A percentile compares a stretch with the other conserved stretches of the same genome.
Conservation (phyloP, 768 basidiomycete genomes). For the Russula lepida region DNA sequence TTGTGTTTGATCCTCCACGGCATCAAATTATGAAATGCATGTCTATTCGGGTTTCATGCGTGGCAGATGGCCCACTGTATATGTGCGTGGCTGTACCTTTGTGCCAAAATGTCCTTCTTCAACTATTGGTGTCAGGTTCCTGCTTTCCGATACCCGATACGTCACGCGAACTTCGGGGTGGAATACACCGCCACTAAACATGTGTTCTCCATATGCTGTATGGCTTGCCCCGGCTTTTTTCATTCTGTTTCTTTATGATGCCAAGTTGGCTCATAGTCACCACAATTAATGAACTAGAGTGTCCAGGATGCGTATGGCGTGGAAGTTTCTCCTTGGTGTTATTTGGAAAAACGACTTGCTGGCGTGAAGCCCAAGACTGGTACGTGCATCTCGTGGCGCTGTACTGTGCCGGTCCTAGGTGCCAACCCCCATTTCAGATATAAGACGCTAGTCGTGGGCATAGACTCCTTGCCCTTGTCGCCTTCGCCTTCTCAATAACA, state of each 20-base stretch:
- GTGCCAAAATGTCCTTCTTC: slow-evolving; percentile 3
- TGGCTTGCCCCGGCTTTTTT: not conserved
- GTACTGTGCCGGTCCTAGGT: not conserved
- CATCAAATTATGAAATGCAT: not conserved
- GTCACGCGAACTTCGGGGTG: not conserved
- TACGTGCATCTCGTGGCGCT: not conserved
- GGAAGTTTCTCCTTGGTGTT: not conserved
- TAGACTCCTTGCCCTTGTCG: too few species aligned
- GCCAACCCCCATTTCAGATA: not conserved
- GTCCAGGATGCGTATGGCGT: not conserved
- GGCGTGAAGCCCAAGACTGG: not conserved
- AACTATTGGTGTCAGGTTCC: not conserved
- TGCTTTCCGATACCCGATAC: not conserved
- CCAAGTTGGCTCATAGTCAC: not conserved
- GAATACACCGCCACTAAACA: not conserved
- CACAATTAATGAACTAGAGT: not conserved
- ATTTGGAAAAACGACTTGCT: not conserved
- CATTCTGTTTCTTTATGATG: not conserved
- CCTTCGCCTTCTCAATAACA: too few species aligned
- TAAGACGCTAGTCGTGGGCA: too few species aligned
- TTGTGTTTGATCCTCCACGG: not conserved
- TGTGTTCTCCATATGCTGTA: not conserved
- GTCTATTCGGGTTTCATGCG: not conserved
- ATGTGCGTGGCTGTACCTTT: not conserved
- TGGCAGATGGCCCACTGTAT: not conserved